Evolutionary conservation across 1,284 basidiomycete genomes (phyloP).

Genomic region (Ganoderma meredithae): DNA sequence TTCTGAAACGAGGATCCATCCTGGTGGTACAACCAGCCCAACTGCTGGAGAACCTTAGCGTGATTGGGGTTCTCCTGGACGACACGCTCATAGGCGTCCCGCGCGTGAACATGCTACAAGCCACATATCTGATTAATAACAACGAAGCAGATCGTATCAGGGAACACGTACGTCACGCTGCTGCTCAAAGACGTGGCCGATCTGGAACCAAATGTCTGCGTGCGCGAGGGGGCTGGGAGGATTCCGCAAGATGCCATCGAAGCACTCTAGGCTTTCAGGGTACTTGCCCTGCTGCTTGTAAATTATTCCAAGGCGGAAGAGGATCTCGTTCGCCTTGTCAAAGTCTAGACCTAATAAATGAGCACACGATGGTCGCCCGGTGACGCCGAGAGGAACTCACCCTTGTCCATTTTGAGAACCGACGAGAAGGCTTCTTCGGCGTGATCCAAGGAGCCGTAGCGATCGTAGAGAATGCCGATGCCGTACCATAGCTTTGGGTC

Average conservation of each 20-base stretch:
- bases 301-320: constrained; percentile 98
- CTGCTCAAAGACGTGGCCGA: constrained; percentile 98
- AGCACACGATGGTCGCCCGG: constrained; percentile 15
- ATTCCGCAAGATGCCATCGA: constrained; percentile 95
- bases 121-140: constrained; percentile 22
- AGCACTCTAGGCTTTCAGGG: constrained; percentile 85
- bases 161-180: constrained; percentile 85
- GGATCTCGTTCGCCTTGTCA: constrained; percentile 98
- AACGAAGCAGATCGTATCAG: background rate
- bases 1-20: constrained; percentile 94
- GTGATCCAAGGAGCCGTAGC: constrained; percentile 97
- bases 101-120: constrained; percentile 82
- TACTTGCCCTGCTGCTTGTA: constrained; percentile 99
- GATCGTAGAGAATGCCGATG: constrained; percentile 98
- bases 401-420: constrained; percentile 96
- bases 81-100: constrained; percentile 98
- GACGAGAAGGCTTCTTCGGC: constrained; percentile 98
- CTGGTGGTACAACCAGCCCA: constrained; percentile 98
- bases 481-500: constrained; percentile 99
- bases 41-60: constrained; percentile 97
- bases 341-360: constrained; percentile 69
- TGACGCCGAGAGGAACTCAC: constrained; percentile 49
- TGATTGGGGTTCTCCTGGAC: constrained; percentile 93
- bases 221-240: constrained; percentile 96
- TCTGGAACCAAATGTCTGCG: constrained; percentile 99